Base-by-base conservation (phyloP, 805 yeast genomes). In the Yamadazyma tumulicola region DNA sequence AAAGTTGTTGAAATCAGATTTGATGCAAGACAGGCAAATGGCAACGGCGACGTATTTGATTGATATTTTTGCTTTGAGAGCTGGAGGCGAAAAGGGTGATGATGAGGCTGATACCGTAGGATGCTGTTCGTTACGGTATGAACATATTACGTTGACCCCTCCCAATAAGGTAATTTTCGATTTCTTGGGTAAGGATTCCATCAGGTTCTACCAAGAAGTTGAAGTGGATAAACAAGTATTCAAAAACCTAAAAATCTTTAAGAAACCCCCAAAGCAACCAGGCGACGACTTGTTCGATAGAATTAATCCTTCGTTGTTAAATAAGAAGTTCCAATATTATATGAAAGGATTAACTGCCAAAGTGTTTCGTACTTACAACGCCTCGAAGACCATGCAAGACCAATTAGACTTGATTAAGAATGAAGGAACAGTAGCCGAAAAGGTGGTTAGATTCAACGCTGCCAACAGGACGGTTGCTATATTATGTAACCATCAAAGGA, bases 51-150 rank as follows among this genome's bases (percentile, higher is more conserved):
- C 91, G 31, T 91, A 91, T 59, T 71, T 91, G 31, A 89, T 91
- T 52, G 97, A 91, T 64, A 79, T 82, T 3, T 81, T 91, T 52
- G 97, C 97, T 0, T 72, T 91, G 45, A 85, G 97, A 81, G 97
- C 97, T 1, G 97, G 97, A 56, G 96, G 97, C 49, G 97, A 91
- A 59, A 91, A 91, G 57, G 83, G 91, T 8, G 97, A 91, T 3
- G 97, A 91, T 47, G 97, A 89, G 55, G 97, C 97, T 2, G 97
- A 91, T 56, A 91, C 97, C 1, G 97, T 91, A 29, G 97, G 97
- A 29, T 91, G 97, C 61, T 91, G 97, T 63, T 89, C 97, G 1
- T 72, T 91, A 46, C 69, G 97, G 51, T 89, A 67, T 52, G 97
- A 89, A 56, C 97, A 89, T 59, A 75, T 91, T 28, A 81, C 89